Conservation (phyloP, 805 yeast genomes). For the Wickerhamiella brachini region DNA sequence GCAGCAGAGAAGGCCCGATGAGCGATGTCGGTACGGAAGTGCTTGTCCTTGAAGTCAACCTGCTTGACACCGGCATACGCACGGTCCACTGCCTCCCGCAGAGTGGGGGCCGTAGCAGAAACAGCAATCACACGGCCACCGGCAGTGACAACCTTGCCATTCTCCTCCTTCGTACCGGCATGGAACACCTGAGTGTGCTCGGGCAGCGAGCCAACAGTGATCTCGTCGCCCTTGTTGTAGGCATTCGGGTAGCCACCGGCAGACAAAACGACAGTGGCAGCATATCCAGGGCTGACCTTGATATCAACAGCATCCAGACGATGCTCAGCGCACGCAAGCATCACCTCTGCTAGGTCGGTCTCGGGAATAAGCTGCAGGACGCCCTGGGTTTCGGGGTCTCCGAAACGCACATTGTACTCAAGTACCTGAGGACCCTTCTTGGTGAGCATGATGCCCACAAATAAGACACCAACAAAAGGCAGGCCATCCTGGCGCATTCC, state of each 20-base stretch:
- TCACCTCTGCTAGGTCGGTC: slow-evolving; percentile 85
- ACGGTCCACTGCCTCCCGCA: slow-evolving; percentile 66
- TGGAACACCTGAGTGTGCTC: slow-evolving; percentile 70
- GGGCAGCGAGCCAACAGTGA: slow-evolving; percentile 43
- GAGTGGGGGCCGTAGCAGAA: slow-evolving; percentile 65
- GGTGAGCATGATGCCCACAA: slow-evolving; percentile 89
- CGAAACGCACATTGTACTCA: slow-evolving; percentile 95
- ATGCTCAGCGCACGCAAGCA: slow-evolving; percentile 89
- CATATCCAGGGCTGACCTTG: slow-evolving; percentile 36
- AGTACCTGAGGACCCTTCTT: slow-evolving; percentile 84
- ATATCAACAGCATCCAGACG: slow-evolving; percentile 73
- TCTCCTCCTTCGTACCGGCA: slow-evolving; percentile 66
- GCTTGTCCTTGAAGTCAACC: slow-evolving; percentile 59
- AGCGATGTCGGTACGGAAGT: slow-evolving; percentile 87
- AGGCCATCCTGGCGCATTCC: slow-evolving; percentile 93
- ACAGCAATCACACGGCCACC: slow-evolving; percentile 98
- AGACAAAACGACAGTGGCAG: slow-evolving; percentile 89
- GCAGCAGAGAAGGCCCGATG: slow-evolving; percentile 78
- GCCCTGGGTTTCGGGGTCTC: slow-evolving; percentile 98
- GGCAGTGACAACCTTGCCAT: slow-evolving; percentile 57
- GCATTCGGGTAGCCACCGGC: slow-evolving; percentile 95
- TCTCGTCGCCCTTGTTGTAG: slow-evolving; percentile 76
- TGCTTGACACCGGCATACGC: slow-evolving; percentile 78
- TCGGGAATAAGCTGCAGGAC: slow-evolving; percentile 69
- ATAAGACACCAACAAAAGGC: slow-evolving; percentile 91